Evolutionary conservation across 1,284 basidiomycete genomes (phyloP).

Genomic region (Ustilago shanxiensis): DNA sequence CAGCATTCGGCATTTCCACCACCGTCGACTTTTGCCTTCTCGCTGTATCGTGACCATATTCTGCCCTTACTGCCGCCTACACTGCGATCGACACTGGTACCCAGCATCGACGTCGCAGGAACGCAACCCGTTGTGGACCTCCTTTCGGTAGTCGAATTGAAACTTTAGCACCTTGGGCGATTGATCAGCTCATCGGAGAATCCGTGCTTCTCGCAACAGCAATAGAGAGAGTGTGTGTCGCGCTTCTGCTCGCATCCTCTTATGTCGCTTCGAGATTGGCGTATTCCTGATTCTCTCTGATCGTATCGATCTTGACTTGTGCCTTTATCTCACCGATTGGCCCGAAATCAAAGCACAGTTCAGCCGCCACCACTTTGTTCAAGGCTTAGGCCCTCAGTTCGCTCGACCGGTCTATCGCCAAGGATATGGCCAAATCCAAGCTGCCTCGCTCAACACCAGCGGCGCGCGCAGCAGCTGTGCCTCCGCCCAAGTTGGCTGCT

Average conservation of each 20-base stretch:
- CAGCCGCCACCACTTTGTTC: conserved; percentile 4
- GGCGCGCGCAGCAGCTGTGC: conserved; percentile 38
- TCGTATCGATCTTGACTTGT: conserved; percentile 22
- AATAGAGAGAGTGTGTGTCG: conserved; percentile 6
- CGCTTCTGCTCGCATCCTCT: conserved; percentile 12
- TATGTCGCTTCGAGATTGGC: conserved; percentile 22
- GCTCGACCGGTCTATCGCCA: conserved; percentile 9
- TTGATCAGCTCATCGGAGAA: conserved; percentile 13
- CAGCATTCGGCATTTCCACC: conserved; percentile 15
- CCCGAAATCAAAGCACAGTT: conserved; percentile 5
- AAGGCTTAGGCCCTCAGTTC: not conserved
- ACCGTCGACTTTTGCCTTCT: conserved; percentile 1
- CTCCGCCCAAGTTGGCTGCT: conserved; percentile 48
- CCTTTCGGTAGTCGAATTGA: not conserved
- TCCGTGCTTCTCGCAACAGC: conserved; percentile 8
- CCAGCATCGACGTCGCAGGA: conserved; percentile 8
- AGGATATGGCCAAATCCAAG: conserved; percentile 56
- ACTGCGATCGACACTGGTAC: not conserved
- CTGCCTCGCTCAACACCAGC: conserved; percentile 51
- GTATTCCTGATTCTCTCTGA: conserved; percentile 16
- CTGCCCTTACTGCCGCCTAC: conserved; percentile 11
- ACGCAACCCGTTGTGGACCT: not conserved
- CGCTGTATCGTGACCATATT: conserved; percentile 2
- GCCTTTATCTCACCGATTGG: conserved; percentile 3
- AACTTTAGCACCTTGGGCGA: not conserved